Evolutionary conservation across 441 rosid genomes (phyloP), one percentile per base, ranked within the genome.

Genomic region (Syzygium syzygioides): DNA sequence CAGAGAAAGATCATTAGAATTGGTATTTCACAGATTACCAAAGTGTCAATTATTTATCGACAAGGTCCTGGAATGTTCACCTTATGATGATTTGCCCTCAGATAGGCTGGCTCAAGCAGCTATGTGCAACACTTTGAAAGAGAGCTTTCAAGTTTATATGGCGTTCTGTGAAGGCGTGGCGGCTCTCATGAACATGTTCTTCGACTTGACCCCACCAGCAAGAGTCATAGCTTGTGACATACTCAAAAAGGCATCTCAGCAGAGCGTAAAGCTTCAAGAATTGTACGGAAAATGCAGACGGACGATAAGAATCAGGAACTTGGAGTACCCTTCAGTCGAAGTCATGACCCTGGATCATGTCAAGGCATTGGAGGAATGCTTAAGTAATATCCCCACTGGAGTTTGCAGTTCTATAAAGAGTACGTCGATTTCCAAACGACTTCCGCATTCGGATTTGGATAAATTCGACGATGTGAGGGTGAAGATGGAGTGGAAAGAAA

Each of bases 111-210:
- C 92, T 85, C 94, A 92, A 86, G 96, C 95, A 59, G 95, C 96
- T 85, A 92, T 93, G 87, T 88, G 91, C 85, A 94, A 93, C 90
- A 95, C 94, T 91, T 92, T 96, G 93, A 96, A 94, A 90, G 98
- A 96, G 89, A 96, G 98, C 93, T 96, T 96, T 92, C 96, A 94
- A 91, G 97, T 96, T n/a, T 94, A 94, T 92, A 87, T 30, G 45
- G 92, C 93, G 6, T 93, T 92, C 54, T 83, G 92, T 25, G 96
- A 95, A 91, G 94, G 95, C 14, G 60, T 95, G 3, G 93, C 94
- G 2, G 89, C 92, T 71, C 95, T 95, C n/a, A 85, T 92, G 48
- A 91, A 94, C 87, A 91, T 92, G 94, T 90, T 95, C 89, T 95
- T 95, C 52, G 97, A 96, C 90, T 91, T 95, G 76, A 90, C 98